A percentile compares a stretch with the other conserved stretches of the same genome.
Conservation (phyloP, 768 basidiomycete species). For the Termitomyces sp. region DNA sequence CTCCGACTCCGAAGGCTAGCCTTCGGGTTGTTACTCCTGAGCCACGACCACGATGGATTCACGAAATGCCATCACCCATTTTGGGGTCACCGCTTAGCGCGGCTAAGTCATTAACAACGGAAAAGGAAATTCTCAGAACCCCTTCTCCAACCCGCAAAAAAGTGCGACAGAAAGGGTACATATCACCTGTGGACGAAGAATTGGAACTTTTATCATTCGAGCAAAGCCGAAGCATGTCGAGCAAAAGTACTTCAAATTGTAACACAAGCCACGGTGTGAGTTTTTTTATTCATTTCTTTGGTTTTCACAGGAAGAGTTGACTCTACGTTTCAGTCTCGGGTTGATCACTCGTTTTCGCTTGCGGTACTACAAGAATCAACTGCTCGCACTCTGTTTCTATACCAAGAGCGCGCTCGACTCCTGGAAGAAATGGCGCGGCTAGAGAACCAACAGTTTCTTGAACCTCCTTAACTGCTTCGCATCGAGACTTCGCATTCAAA, state of each 20-base stretch:
- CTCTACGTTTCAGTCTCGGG: not conserved
- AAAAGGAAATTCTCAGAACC: not conserved
- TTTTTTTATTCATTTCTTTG: not conserved
- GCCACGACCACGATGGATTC: conserved; percentile 43
- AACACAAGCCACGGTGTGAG: conserved; percentile 3
- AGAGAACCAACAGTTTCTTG: conserved; percentile 11
- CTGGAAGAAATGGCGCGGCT: conserved; percentile 51
- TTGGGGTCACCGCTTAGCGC: conserved; percentile 22
- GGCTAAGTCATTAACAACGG: conserved; percentile 2
- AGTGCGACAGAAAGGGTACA: conserved; percentile 52
- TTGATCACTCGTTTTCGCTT: conserved; percentile 3
- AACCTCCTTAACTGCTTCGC: not conserved
- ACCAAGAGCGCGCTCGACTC: conserved; percentile 56
- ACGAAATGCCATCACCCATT: conserved; percentile 44
- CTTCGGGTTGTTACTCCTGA: conserved; percentile 3
- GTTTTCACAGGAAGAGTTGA: not conserved
- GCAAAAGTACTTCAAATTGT: not conserved
- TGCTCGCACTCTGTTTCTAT: conserved; percentile 42
- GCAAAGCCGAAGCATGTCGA: conserved; percentile 22
- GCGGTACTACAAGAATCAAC: conserved; percentile 21
- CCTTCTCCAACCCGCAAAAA: conserved; percentile 1
- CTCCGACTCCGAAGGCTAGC: conserved; percentile 9
- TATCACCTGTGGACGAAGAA: conserved; percentile 50
- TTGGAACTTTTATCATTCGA: conserved; percentile 51
- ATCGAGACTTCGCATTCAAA: not conserved